A percentile compares a stretch with the other conserved stretches of the same genome.
phyloP scores from a whole-genome alignment of 352 stramenopile genomes.

The Pythium guiyangense region DNA sequence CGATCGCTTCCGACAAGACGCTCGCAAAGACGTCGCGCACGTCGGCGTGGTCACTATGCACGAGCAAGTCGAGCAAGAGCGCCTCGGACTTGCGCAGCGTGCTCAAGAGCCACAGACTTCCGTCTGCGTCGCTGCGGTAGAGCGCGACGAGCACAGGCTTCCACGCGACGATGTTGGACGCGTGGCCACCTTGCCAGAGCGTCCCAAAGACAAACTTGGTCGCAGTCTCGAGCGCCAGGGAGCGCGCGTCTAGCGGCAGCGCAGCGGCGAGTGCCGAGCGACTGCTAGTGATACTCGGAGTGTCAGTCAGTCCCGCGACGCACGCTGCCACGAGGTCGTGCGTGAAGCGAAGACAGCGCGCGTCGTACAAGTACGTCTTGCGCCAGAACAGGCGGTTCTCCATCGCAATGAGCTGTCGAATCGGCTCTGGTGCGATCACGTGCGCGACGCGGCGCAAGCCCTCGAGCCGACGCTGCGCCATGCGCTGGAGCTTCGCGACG shows the following conservation, averaged over 20 bases:
- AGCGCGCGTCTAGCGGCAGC: conserved; percentile 49
- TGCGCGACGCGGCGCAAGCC: conserved; percentile 39
- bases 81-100: conserved; percentile 57
- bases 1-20: conserved; percentile 64
- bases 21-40: conserved; percentile 69
- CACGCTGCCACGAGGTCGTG: conserved; percentile 68
- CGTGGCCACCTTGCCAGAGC: conserved; percentile 75
- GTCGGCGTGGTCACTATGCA: conserved; percentile 61
- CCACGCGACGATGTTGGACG: conserved; percentile 74
- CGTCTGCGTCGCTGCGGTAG: conserved; percentile 66
- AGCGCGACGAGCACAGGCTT: conserved; percentile 55
- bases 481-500: conserved; percentile 30
- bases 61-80: conserved; percentile 68
- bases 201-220: conserved; percentile 88
- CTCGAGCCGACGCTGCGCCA: conserved; percentile 25
- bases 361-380: conserved; percentile 82
- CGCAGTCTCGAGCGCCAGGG: conserved; percentile 70
- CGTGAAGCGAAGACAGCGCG: conserved; percentile 72
- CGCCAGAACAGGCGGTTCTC: conserved; percentile 86
- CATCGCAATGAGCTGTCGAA: conserved; percentile 69
- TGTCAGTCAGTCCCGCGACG: conserved; percentile 30
- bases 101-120: conserved; percentile 68
- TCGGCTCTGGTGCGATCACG: conserved; percentile 65
- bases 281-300: no score
- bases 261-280: neutral